Base-by-base conservation (phyloP, 805 yeast species). In the Ogataea populi-albae region DNA sequence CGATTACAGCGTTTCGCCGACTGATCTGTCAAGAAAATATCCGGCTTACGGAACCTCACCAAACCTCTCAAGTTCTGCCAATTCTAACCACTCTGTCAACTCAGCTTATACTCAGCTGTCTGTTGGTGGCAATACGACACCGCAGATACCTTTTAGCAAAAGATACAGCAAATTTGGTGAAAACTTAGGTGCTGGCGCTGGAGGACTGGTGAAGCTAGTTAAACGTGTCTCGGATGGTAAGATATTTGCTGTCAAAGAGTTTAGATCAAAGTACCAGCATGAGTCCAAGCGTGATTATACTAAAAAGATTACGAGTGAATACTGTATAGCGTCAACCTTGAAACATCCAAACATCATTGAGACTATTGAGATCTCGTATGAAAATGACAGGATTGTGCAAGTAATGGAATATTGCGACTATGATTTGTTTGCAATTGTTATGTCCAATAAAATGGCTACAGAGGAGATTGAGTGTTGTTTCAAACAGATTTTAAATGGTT, bases 381-480 rank as follows among this genome's bases (percentile, higher is more conserved):
- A 89, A 52, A 79, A 82, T 47, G 93, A 86, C 44, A 71, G 91
- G 38, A 82, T 87, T 40, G 77, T 83, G 50, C 96, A 89, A 62
- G 89, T 89, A 30, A 84, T 89, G 94, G 97, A 89, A 55, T 89
- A 86, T 60, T 88, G 96, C 59, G 95, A 89, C 48, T 88, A 75
- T 57, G 97, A 89, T 58, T 68, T 89, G 47, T 89, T 89, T 62
- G 96, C 96, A 8, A 85, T 89, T 39, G 96, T 89, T 21, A 88
- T 89, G 95, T 80, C 89, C 34, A 86, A 87, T 49, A 83, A 85
- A 52, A 89, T 89, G 97, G 62, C 81, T 1, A 64, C 71, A 32
- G 77, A 71, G 29, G 97, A 89, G 60, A 74, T 86, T 23, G 79
- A 80, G 58, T 89, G 97, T 61, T 89, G 95, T 61, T 86, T 89